Base-by-base conservation (phyloP, 805 yeast genomes). In the Brettanomyces custersianus region DNA sequence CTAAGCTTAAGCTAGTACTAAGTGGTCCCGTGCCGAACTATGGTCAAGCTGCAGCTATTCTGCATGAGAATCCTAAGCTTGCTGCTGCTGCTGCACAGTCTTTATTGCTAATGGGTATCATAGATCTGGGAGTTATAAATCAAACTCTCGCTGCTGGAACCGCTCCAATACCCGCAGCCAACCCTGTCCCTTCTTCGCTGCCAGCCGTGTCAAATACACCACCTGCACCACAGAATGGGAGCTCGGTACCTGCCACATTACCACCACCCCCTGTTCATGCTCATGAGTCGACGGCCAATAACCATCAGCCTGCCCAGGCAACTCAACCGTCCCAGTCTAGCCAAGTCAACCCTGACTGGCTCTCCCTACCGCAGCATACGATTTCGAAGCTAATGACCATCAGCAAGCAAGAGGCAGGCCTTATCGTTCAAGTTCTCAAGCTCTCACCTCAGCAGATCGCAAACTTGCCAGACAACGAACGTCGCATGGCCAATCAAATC, bases 11-110 rank as follows among this genome's bases (percentile, higher is more conserved):
- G 54, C 66, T 69, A 23, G 59, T 77, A 5, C 59, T 78, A 23
- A 62, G 62, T 25, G 70, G 74, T 31, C 70, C 74, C 5, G 62
- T 66, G 28, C 71, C 75, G 13, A 66, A 68, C 39, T 63, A 72
- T 25, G 47, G 55, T 24, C 55, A 80, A 42, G 77, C 77, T 17
- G 64, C 70, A 37, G 70, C 69, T 39, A 63, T 80, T 39, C 63
- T 75, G 46, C 65, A 63, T 37, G 59, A 71, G 46, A 59, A 74
- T 43, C 77, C 77, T 13, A 58, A 74, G 33, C 59, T 81, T 29
- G 80, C 87, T 3, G 60, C 74, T 3, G 69, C 83, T 2, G 77
- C 84, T 2, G 75, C 88, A 0, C 92, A 82, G 52, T 82, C 87
- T 2, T 61, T 82, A 42, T 58, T 82, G 15, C 63, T 80, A 33